Percentiles rank a stretch among this genome's conserved stretches.
Evolutionary conservation across 73 alveolate species (phyloP).

Genomic region (Effrenium voratum): DNA sequence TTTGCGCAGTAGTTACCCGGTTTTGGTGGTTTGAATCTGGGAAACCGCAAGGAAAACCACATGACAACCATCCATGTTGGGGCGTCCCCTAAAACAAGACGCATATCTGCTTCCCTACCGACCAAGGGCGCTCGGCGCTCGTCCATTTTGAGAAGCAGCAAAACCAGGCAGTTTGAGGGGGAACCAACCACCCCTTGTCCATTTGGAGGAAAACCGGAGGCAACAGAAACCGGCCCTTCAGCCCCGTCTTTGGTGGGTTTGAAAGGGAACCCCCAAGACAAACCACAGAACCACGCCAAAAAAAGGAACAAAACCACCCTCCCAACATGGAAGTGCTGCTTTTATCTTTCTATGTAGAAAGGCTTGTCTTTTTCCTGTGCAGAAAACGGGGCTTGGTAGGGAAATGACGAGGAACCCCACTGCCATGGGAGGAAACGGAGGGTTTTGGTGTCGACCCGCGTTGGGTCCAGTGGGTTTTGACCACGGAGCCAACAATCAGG

Average conservation of each 20-base stretch:
- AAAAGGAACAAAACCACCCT: no score
- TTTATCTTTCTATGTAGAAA: no score
- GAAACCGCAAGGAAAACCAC: neutral
- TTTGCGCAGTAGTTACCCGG: neutral
- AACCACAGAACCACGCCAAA: no score
- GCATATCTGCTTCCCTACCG: neutral
- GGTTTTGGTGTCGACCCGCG: neutral
- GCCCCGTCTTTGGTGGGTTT: no score
- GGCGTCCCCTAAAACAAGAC: neutral
- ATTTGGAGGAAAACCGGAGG: no score
- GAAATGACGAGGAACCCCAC: neutral
- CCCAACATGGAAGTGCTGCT: no score
- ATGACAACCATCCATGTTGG: neutral
- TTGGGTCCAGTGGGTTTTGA: neutral
- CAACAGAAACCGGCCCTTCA: no score
- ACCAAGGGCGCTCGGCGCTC: neutral
- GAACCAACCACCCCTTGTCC: neutral
- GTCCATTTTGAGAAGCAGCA: neutral
- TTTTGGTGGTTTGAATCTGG: neutral
- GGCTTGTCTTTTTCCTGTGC: neutral
- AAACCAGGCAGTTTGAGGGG: neutral
- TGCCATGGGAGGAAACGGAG: neutral
- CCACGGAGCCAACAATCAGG: neutral
- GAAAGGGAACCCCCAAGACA: no score
- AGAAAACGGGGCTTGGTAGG: neutral